phyloP scores from a whole-genome alignment of 352 stramenopile species.

The Phytophthora hybrid region DNA sequence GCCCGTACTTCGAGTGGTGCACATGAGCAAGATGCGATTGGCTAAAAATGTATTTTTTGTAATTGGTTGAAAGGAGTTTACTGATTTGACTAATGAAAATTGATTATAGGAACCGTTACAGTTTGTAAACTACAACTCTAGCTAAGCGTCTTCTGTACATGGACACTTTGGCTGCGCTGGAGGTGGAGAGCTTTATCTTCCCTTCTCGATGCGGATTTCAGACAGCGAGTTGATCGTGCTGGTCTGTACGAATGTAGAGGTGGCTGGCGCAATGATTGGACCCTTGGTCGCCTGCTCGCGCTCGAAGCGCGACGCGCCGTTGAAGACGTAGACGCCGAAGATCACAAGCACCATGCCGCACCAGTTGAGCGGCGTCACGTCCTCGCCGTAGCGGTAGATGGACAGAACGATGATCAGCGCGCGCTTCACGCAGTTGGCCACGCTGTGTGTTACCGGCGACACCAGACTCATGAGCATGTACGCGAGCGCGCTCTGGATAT shows the following conservation, averaged over 20 bases:
- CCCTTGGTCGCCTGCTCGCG: conserved; percentile 42
- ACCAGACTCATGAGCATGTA: conserved; percentile 94
- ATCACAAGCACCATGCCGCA: conserved; percentile 90
- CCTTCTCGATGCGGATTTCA: conserved; percentile 75
- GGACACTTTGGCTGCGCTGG: conserved; percentile 10
- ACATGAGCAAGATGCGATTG: conserved; percentile 5
- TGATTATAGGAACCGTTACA: conserved; percentile 19
- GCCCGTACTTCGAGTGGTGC: background rate
- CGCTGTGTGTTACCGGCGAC: conserved; percentile 91
- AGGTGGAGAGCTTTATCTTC: conserved; percentile 20
- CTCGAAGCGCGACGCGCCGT: conserved; percentile 71
- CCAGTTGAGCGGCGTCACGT: conserved; percentile 84
- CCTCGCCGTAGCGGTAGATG: conserved; percentile 91
- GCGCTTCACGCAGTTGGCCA: conserved; percentile 93
- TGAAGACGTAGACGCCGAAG: conserved; percentile 91
- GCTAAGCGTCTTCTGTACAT: conserved; percentile 24
- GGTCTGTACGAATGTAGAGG: conserved; percentile 47
- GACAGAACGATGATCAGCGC: conserved; percentile 91
- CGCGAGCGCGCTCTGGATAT: conserved; percentile 91
- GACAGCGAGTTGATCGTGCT: conserved; percentile 67
- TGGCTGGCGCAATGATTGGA: conserved; percentile 41
- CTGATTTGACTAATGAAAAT: conserved; percentile 13
- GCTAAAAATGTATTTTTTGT: too few relatives aligned
- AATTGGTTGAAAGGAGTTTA: background rate
- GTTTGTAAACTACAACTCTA: conserved; percentile 1